Base-by-base conservation (phyloP, 2,329 filamentous ascomycete species). In the Cytospora leucostoma region DNA sequence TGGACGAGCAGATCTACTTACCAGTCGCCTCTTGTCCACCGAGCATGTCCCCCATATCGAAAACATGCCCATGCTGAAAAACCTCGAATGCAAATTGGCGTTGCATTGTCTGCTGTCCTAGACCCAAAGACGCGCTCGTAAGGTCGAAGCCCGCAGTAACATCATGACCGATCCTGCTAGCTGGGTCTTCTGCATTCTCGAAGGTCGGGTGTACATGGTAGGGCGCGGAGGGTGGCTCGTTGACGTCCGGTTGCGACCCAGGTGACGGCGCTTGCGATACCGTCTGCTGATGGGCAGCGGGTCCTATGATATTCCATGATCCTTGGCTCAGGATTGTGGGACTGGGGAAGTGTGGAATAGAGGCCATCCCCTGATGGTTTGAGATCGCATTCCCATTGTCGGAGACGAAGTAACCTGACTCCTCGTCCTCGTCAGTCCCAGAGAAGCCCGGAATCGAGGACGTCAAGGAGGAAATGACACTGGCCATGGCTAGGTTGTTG, bases 261-360 rank as follows among this genome's bases (percentile, higher is more conserved):
- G 64, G 64, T 15, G 64, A 61, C 4, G 64, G 64, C 4, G 64
- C 61, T 35, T 62, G 56, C 12, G 57, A 33, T 35, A 59, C 34
- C 8, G 47, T 57, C 68, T 49, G 70, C 72, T 34, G 69, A 69
- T 50, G 71, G 68, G 70, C 71, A 17, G 71, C 68, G 66, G 77
- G 76, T 35, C 78, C 76, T 54, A 84, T 71, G 51, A 84, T 72
- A 13, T 76, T 77, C 72, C 79, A 85, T 27, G 82, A 82, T 44
- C 77, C 78, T 67, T 85, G 71, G 64, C 82, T 84, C 15, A 78
- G 77, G 67, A 78, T 82, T 12, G 78, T 78, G 6, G 83, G 82
- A 66, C 83, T 84, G 19, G 81, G 72, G 65, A 83, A 80, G 19
- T 76, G 78, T 13, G 44, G n/a, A 19, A 56, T 40, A 3, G 47